Evolutionary conservation across 257 asterid genomes (phyloP), one percentile per base, ranked within the genome.

Genomic region (Solanum sitiens): DNA sequence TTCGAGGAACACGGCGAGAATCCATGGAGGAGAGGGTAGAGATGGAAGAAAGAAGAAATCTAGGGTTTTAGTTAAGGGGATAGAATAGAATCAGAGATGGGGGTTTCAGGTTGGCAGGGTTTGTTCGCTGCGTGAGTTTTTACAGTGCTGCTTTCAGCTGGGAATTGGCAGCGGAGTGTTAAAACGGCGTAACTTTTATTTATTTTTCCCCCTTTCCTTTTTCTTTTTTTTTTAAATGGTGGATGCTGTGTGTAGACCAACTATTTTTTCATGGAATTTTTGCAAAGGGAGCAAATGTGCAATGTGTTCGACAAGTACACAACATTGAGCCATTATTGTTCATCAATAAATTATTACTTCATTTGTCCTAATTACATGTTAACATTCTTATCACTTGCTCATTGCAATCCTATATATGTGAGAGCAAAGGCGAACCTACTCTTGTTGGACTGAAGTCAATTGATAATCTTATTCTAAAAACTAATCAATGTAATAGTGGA

Each of bases 1-100:
- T 90, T 85, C 99, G 98, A 7, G 96, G 92, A 3, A 83, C 96
- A 61, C 98, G 96, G 75, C 98, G 98, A 79, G 94, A 42, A 18
- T 95, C 99, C 99, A 97, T 95, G 0, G 79, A 50, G 61, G 39
- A 20, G 47, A 72, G 87, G 86, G 35, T 4, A 1, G 71, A 15
- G 0, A 63, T 63, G 71, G 71, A 63, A 63, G 33, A 63, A 37
- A 40, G 33, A 16, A 74, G 83, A 74, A 76, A 76, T 76, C 61
- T 76, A 76, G 83, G 83, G 83, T 76, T 76, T 76, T n/a, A 76
- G 83, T 40, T 76, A 3, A 76, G 37, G 84, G n/a, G 84, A 77
- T 42, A 77, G 84, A 77, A 42, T 76, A n/a, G 63, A 76, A 76
- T 42, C 84, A 77, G 84, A 77, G 37, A n/a, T 77, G 63, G 84